Evolutionary conservation across 345 rosid species (phyloP), one percentile per base, ranked within the genome.

Genomic region (Eucalyptus polybractea): DNA sequence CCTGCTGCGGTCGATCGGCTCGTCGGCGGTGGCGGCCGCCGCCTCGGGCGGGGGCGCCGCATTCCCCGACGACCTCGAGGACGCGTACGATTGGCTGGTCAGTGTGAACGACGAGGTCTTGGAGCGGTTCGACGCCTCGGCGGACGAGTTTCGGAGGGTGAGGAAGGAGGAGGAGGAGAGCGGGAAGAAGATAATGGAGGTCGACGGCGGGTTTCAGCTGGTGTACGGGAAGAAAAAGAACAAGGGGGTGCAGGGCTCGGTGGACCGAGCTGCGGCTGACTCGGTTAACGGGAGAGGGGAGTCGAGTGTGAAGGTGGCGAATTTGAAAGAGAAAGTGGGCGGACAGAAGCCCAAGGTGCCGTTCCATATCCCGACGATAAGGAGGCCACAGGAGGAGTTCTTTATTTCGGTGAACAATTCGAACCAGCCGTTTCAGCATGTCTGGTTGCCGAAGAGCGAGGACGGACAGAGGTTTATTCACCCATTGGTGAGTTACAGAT

Each of bases 361-460:
- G 21, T 97, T 96, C 90, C 99, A 97, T 89, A 87, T 95, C 67
- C 91, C 97, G 60, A 92, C 97, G 14, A 93, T 97, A 90, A 92
- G 87, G 90, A 96, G 90, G 91, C 98, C 99, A 29, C 99, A 97
- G 88, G 95, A 95, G 21, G 98, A 93, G 90, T 94, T 91, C 91
- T 95, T 86, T 37, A 96, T 97, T 86, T 54, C 91, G 88, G 97
- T 95, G 80, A 92, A 97, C 90, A 97, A 97, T 88, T 87, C 92
- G 7, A 97, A 95, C 92, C 90, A 88, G 89, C 96, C 96, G 2
- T 97, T 97, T 90, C 94, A 95, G 50, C 99, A 97, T 92, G 94
- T 96, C 89, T 96, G 96, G 98, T 86, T 97, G 94, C 92, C 94
- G 91, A 95, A 62, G 92, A 94, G 92, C 88, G 98, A 94, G n/a